Conservation (phyloP, 176 grass and related monocot species). For the Rhynchospora pubera region DNA sequence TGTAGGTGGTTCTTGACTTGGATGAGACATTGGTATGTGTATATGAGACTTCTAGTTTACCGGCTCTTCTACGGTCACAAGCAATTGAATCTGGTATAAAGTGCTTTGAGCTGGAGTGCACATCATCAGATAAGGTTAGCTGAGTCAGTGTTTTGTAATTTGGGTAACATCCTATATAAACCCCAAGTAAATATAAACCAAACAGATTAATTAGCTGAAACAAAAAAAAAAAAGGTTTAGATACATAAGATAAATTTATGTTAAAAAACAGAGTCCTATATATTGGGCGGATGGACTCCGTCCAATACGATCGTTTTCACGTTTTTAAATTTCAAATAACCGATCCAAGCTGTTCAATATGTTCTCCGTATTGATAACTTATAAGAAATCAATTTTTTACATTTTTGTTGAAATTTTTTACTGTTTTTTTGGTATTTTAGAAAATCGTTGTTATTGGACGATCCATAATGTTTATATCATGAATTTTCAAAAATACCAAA, state of each 20-base stretch:
- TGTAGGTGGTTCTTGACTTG: slow-evolving; percentile 95
- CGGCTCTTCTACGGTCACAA: slow-evolving; percentile 62
- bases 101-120: slow-evolving; percentile 94
- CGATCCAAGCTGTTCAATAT: too few species aligned
- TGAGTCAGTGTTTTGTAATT: not conserved
- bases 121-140: slow-evolving; percentile 73
- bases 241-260: not conserved
- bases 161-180: not conserved
- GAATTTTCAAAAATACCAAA: too few species aligned
- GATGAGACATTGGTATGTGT: slow-evolving; percentile 99
- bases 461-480: too few species aligned
- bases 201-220: not conserved
- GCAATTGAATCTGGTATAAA: slow-evolving; percentile 87
- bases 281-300: too few species aligned
- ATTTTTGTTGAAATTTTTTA: too few species aligned
- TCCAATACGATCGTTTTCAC: too few species aligned
- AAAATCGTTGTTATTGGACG: too few species aligned
- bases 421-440: too few species aligned
- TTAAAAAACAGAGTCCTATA: too few species aligned
- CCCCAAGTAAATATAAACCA: not conserved
- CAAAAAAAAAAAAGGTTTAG: not conserved
- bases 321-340: too few species aligned
- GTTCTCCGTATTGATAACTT: too few species aligned
- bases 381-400: too few species aligned
- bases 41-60: slow-evolving; percentile 90